Evolutionary conservation across 2,329 filamentous ascomycete species (phyloP).

Genomic region (Aspergillus floridensis): DNA sequence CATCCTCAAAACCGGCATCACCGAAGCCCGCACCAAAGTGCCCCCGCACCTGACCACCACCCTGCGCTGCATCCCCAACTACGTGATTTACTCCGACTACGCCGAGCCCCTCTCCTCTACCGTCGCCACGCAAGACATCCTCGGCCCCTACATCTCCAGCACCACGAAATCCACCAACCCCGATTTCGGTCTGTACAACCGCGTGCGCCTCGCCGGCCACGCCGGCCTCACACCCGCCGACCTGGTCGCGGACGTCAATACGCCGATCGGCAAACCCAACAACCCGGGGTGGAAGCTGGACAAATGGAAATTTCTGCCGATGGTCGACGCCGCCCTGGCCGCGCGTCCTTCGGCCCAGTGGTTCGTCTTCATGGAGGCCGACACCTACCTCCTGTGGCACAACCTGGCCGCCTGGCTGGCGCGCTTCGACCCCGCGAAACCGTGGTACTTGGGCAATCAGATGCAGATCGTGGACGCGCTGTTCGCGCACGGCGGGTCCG

Average conservation of each 20-base stretch:
- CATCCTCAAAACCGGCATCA: slow-evolving; percentile 54
- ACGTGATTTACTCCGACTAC: slow-evolving; percentile 59
- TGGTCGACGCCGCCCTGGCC: slow-evolving; percentile 48
- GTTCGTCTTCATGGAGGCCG: slow-evolving; percentile 58
- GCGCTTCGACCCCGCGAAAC: slow-evolving; percentile 45
- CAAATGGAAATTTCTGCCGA: slow-evolving; percentile 57
- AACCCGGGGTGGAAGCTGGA: slow-evolving; percentile 52
- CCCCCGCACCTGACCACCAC: slow-evolving; percentile 55
- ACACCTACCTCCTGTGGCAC: slow-evolving; percentile 55
- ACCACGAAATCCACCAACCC: slow-evolving; percentile 35
- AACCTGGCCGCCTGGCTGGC: slow-evolving; percentile 53
- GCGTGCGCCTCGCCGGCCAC: slow-evolving; percentile 42
- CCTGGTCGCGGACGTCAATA: slow-evolving; percentile 30
- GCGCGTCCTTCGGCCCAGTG: slow-evolving; percentile 50
- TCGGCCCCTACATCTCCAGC: slow-evolving; percentile 42
- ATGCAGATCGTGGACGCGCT: slow-evolving; percentile 49
- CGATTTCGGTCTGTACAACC: slow-evolving; percentile 52
- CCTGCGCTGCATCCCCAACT: slow-evolving; percentile 54
- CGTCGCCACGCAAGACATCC: slow-evolving; percentile 50
- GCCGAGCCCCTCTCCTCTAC: slow-evolving; percentile 49
- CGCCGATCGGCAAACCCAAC: slow-evolving; percentile 38
- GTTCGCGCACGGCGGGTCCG: slow-evolving; percentile 53
- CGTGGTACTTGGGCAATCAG: slow-evolving; percentile 54
- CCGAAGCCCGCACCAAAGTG: slow-evolving; percentile 55
- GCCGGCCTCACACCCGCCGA: slow-evolving; percentile 36